Base-by-base conservation (phyloP, 768 basidiomycete species). In the Mycena sanguinolenta region DNA sequence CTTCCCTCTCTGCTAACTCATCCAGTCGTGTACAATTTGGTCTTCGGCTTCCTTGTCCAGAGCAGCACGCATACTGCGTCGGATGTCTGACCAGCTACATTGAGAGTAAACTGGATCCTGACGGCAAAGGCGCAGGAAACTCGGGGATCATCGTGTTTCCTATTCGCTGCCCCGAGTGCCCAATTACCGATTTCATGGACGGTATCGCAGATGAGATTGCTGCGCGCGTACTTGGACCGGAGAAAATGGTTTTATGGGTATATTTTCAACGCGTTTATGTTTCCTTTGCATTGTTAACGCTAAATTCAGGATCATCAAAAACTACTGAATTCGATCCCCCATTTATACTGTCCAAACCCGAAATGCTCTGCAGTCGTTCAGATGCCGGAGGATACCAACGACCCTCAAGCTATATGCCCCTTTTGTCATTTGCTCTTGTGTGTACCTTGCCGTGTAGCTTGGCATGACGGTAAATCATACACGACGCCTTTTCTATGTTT, bases 181-280 rank as follows among this genome's bases (percentile, higher is more conserved):
- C 78, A 3, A 46, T 77, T 7, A 62, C 65, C n/a, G 75, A 74
- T 13, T 82, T 80, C 77, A 73, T 76, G 14, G 77, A 76, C 28
- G 83, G 83, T 0, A 82, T 84, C 27, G 66, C 79, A 25, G 81
- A 84, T 64, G 78, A 76, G 27, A 64, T 82, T n/a, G 82, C 83
- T 6, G 67, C 69, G 21, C 70, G 77, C 16, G 73, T 83, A 0
- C 68, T 84, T 3, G 77, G 76, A 0, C 78, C 80, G 57, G 77
- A 81, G 70, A 75, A 70, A 17, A 79, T 84, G 80, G 72, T 76
- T 0, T 63, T 78, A 58, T 84, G 83, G 83, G 82, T 82, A 67
- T 27, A 74, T 55, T 63, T 28, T 2, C 4, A 27, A 8, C n/a
- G 58, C 14, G 44, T 32, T 9, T 30, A 9, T 50, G 16, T 25